A percentile compares a stretch with the other conserved stretches of the same genome.
Evolutionary conservation across 2,329 filamentous ascomycete genomes (phyloP).

Genomic region (Colletotrichum lini): DNA sequence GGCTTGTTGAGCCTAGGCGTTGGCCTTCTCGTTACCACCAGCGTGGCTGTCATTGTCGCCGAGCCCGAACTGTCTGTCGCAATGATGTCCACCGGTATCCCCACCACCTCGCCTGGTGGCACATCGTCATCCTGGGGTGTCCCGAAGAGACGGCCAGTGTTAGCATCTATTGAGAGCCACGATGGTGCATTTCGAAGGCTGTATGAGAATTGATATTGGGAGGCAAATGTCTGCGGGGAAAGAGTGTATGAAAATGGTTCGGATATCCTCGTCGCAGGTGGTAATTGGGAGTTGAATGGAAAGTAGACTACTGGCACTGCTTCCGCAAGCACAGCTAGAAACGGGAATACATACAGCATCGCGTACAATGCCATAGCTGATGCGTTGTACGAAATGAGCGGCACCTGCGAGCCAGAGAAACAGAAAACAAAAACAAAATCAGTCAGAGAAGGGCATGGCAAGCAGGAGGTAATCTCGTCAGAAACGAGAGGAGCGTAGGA

Average conservation of each 20-base stretch:
- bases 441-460: slow-evolving; percentile 28
- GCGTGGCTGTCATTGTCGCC: slow-evolving; percentile 74
- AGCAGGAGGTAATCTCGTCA: slow-evolving; percentile 30
- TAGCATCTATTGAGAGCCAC: slow-evolving; percentile 82
- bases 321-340: slow-evolving; percentile 49
- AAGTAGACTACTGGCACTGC: slow-evolving; percentile 68
- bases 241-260: slow-evolving; percentile 80
- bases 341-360: slow-evolving; percentile 47
- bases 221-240: slow-evolving; percentile 80
- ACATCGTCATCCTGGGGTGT: slow-evolving; percentile 72
- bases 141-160: slow-evolving; percentile 77
- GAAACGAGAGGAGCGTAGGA: slow-evolving; percentile 25
- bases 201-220: slow-evolving; percentile 74
- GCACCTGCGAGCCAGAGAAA: slow-evolving; percentile 39
- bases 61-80: slow-evolving; percentile 78
- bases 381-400: slow-evolving; percentile 29
- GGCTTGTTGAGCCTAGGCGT: slow-evolving; percentile 70
- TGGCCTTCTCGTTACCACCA: slow-evolving; percentile 76
- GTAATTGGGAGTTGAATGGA: slow-evolving; percentile 88
- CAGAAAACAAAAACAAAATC: slow-evolving; percentile 41
- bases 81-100: slow-evolving; percentile 74
- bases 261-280: slow-evolving; percentile 80
- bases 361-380: slow-evolving; percentile 51
- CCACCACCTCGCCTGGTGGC: slow-evolving; percentile 66
- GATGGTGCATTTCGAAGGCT: slow-evolving; percentile 74